These are phyloP conservation scores for Hanseniaspora lindneri DNA, from an alignment of 805 yeast species.

Conservation along the genomic window DNA sequence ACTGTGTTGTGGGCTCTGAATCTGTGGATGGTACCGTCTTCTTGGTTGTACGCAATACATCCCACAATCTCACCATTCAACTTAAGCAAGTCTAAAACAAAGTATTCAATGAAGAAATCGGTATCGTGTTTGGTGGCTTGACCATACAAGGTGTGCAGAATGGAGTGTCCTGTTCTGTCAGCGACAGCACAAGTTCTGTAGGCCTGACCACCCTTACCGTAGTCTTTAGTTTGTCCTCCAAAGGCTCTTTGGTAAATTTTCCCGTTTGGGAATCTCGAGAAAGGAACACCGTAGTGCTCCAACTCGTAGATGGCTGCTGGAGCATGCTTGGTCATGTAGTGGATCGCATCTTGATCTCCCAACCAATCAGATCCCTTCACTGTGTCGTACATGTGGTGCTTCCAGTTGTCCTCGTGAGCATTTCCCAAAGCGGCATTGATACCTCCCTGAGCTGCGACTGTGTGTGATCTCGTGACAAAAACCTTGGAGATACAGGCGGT, in stretches of 20 bases:
- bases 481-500: constrained; percentile 95
- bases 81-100: constrained; percentile 87
- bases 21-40: constrained; percentile 96
- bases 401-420: constrained; percentile 98
- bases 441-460: constrained; percentile 99
- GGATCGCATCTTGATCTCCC: constrained; percentile 98
- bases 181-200: constrained; percentile 99
- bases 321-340: constrained; percentile 97
- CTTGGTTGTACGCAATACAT: constrained; percentile 94
- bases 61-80: constrained; percentile 95
- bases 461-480: constrained; percentile 96
- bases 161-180: constrained; percentile 96
- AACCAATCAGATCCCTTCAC: constrained; percentile 99
- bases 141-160: constrained; percentile 89
- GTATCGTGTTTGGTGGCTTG: constrained; percentile 95
- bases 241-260: constrained; percentile 97
- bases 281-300: constrained; percentile 97
- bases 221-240: constrained; percentile 93
- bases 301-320: constrained; percentile 90
- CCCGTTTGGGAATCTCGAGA: constrained; percentile 93
- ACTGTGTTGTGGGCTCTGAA: constrained; percentile 94
- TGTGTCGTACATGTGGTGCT: constrained; percentile 99
- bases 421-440: constrained; percentile 97
- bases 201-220: constrained; percentile 98
- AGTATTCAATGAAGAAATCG: constrained; percentile 93